A percentile compares a stretch with the other conserved stretches of the same genome.
These are phyloP conservation scores for Aspergillus vadensis DNA, from an alignment of 2,329 filamentous ascomycete genomes.

Conservation along the genomic window DNA sequence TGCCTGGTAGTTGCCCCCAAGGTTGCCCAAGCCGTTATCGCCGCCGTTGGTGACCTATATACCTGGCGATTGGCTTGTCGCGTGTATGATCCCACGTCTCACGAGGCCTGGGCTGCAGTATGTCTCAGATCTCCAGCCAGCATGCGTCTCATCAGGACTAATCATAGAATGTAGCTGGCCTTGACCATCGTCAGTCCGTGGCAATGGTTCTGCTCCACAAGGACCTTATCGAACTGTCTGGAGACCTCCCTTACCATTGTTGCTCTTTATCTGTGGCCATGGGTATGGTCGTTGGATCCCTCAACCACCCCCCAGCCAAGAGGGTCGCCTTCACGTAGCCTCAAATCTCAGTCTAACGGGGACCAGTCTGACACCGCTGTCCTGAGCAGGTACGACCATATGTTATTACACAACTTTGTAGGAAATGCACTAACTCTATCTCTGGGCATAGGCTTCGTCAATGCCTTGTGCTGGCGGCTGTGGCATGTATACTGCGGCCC, in stretches of 20 bases:
- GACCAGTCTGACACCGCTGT: constrained; percentile 12
- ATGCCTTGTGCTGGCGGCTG: constrained; percentile 73
- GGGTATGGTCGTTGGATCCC: constrained; percentile 64
- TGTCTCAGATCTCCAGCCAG: constrained; percentile 6
- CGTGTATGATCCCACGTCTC: constrained; percentile 67
- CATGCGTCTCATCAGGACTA: constrained; percentile 13
- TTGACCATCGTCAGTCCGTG: constrained; percentile 78
- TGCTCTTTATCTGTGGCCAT: constrained; percentile 84
- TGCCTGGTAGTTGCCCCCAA: constrained; percentile 74
- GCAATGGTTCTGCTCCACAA: constrained; percentile 94
- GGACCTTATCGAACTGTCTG: constrained; percentile 91
- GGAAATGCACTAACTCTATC: neutral
- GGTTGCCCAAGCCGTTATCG: constrained; percentile 73
- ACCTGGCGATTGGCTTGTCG: constrained; percentile 79
- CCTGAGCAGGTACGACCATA: constrained; percentile 29
- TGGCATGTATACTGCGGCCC: constrained; percentile 82
- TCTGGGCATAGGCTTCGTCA: constrained; percentile 53
- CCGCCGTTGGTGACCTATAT: constrained; percentile 79
- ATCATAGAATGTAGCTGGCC: constrained; percentile 57
- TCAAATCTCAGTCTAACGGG: neutral
- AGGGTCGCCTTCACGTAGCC: constrained; percentile 3
- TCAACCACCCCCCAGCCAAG: neutral
- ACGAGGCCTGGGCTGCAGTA: constrained; percentile 70
- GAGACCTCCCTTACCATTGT: constrained; percentile 84
- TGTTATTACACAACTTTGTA: neutral